Conservation (phyloP, 2,329 filamentous ascomycete species). For the Colletotrichum siamense region DNA sequence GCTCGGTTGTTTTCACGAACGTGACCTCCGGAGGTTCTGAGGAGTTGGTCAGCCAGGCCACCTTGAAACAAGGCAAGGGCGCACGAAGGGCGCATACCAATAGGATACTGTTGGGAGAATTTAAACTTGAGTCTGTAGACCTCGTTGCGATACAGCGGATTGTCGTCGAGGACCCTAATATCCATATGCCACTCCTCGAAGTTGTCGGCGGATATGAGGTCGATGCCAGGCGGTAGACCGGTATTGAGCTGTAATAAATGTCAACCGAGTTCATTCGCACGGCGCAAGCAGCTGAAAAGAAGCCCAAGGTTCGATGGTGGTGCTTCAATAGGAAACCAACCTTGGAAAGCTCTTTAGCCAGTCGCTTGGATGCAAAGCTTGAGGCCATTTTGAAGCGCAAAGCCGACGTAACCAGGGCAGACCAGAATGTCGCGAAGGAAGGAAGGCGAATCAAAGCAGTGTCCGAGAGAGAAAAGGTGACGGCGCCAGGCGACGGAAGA, state of each 20-base stretch:
- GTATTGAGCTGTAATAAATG: conserved; percentile 34
- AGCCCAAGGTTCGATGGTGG: background rate
- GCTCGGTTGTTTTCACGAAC: conserved; percentile 71
- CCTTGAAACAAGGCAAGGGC: background rate
- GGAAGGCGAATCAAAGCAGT: background rate
- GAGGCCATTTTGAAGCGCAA: conserved; percentile 38
- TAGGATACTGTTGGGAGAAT: conserved; percentile 86
- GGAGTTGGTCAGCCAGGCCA: background rate
- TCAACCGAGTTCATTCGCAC: background rate
- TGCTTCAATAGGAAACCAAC: conserved; percentile 35
- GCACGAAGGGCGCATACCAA: conserved; percentile 63
- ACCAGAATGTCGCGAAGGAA: background rate
- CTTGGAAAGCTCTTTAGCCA: conserved; percentile 66
- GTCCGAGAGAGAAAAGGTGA: background rate
- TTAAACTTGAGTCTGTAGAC: conserved; percentile 86
- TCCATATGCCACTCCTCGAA: conserved; percentile 93
- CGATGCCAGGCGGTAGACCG: conserved; percentile 72
- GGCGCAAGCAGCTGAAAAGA: background rate
- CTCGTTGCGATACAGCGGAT: conserved; percentile 84
- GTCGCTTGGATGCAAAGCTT: conserved; percentile 59
- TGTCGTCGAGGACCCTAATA: conserved; percentile 86
- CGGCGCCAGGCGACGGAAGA: background rate
- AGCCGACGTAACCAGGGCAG: background rate
- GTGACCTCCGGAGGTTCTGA: conserved; percentile 93
- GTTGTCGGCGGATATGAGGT: conserved; percentile 80